Evolutionary conservation across 2,329 filamentous ascomycete genomes (phyloP).

Genomic region (Aspergillus bombycis): DNA sequence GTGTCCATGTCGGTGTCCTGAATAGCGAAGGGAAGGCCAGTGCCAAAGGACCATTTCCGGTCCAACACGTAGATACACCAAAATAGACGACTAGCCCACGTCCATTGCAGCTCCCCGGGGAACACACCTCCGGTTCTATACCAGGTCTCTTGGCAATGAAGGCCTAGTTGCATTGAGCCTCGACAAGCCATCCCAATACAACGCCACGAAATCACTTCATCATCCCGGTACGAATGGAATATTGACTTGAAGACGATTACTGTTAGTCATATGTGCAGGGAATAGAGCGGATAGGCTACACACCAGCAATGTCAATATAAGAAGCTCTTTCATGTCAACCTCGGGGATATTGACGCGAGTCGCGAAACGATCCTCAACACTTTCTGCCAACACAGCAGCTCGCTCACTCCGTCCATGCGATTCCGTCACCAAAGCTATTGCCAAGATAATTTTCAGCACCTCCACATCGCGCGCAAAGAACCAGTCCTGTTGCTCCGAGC

Average conservation of each 20-base stretch:
- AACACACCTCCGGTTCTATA: conserved; percentile 37
- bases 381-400: conserved; percentile 37
- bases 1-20: conserved; percentile 56
- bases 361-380: conserved; percentile 40
- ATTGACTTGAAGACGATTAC: conserved; percentile 26
- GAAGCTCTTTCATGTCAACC: conserved; percentile 44
- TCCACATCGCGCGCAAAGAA: conserved; percentile 58
- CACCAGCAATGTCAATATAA: conserved; percentile 37
- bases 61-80: conserved; percentile 58
- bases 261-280: not conserved
- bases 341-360: conserved; percentile 36
- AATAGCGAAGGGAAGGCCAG: conserved; percentile 53
- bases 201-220: conserved; percentile 55
- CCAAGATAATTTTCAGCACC: conserved; percentile 78
- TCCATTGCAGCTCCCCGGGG: conserved; percentile 40
- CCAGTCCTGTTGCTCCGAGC: conserved; percentile 32
- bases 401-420: conserved; percentile 73
- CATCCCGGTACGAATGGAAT: conserved; percentile 49
- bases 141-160: conserved; percentile 52
- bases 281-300: not conserved
- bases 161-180: conserved; percentile 53
- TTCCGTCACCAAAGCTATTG: conserved; percentile 73
- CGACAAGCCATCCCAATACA: conserved; percentile 52
- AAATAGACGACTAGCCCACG: conserved; percentile 45
- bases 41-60: conserved; percentile 57